Conservation (phyloP, 2,329 filamentous ascomycete species). For the Cladosporium sp. region DNA sequence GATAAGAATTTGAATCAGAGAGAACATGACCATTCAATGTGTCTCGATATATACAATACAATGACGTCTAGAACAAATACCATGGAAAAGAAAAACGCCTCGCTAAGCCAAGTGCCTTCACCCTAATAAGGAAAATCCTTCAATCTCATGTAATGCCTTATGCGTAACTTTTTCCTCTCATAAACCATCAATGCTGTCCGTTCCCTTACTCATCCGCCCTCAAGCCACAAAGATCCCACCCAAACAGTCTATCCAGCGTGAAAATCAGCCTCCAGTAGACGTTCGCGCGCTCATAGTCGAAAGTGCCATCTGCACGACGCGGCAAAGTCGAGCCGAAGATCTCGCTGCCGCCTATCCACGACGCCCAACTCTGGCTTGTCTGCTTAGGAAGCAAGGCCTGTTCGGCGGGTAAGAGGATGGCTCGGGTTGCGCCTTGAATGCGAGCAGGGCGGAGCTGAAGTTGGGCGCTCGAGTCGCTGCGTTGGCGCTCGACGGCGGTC, state of each 20-base stretch:
- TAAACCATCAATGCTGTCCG: not conserved
- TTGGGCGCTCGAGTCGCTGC: slow-evolving; percentile 8
- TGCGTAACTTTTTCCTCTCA: not conserved
- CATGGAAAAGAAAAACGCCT: not conserved
- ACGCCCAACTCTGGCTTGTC: slow-evolving; percentile 27
- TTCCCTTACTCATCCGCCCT: slow-evolving; percentile 38
- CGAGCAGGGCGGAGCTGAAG: slow-evolving; percentile 25
- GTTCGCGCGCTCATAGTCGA: slow-evolving; percentile 67
- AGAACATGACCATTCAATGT: not conserved
- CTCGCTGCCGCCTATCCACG: slow-evolving; percentile 41
- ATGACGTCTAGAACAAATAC: not conserved
- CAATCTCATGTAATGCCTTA: not conserved
- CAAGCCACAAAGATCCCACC: slow-evolving; percentile 59
- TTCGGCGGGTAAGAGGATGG: slow-evolving; percentile 40
- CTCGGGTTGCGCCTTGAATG: slow-evolving; percentile 36
- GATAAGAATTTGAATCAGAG: no score
- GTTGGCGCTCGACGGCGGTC: slow-evolving; percentile 6
- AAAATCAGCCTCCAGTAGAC: slow-evolving; percentile 60
- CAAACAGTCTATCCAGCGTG: slow-evolving; percentile 52
- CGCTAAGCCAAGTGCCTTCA: not conserved
- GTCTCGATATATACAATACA: not conserved
- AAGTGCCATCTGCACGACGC: slow-evolving; percentile 66
- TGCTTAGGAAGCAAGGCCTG: slow-evolving; percentile 47
- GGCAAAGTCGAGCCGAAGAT: slow-evolving; percentile 76
- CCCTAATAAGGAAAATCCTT: not conserved